These are phyloP conservation scores for Polyplosphaeria fusca DNA, from an alignment of 495 filamentous ascomycete species.

Conservation along the genomic window DNA sequence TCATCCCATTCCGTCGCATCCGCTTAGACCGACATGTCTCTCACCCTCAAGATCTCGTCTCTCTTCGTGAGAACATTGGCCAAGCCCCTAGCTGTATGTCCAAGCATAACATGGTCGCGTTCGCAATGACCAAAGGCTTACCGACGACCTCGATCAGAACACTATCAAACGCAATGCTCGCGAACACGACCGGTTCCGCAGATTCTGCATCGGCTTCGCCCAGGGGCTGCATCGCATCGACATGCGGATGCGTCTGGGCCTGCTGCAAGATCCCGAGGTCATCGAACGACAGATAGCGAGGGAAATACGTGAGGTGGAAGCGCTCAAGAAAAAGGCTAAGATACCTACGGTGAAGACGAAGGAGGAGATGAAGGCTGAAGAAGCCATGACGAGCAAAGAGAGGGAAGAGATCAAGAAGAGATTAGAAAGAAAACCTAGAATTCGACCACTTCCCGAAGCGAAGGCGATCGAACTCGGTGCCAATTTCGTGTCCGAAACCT, in stretches of 20 bases:
- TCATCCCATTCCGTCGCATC: too few relatives aligned
- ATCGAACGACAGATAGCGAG: slow-evolving; percentile 51
- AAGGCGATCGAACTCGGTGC: slow-evolving; percentile 96
- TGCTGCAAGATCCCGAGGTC: slow-evolving; percentile 73
- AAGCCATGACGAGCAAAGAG: slow-evolving; percentile 38
- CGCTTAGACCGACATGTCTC: slow-evolving; percentile 49
- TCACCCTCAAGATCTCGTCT: slow-evolving; percentile 68
- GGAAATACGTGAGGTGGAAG: slow-evolving; percentile 48
- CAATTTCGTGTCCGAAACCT: slow-evolving; percentile 87
- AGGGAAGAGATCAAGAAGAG: slow-evolving; percentile 49
- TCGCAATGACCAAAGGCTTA: background rate
- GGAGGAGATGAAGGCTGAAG: slow-evolving; percentile 58
- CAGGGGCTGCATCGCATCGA: slow-evolving; percentile 88
- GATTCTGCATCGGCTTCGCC: slow-evolving; percentile 68
- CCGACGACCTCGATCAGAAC: slow-evolving; percentile 56
- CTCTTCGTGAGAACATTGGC: slow-evolving; percentile 66
- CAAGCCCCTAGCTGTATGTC: slow-evolving; percentile 70
- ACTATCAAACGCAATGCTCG: slow-evolving; percentile 90
- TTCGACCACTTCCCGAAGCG: slow-evolving; percentile 77
- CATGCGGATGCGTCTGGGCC: slow-evolving; percentile 84
- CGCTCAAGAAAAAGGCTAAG: slow-evolving; percentile 58
- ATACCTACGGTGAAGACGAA: slow-evolving; percentile 78
- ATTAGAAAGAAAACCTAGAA: slow-evolving; percentile 47
- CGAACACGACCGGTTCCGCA: slow-evolving; percentile 88
- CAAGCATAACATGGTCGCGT: too few relatives aligned